Evolutionary conservation across 768 basidiomycete species (phyloP), one percentile per base, ranked within the genome.

Genomic region (Suillus sp.): DNA sequence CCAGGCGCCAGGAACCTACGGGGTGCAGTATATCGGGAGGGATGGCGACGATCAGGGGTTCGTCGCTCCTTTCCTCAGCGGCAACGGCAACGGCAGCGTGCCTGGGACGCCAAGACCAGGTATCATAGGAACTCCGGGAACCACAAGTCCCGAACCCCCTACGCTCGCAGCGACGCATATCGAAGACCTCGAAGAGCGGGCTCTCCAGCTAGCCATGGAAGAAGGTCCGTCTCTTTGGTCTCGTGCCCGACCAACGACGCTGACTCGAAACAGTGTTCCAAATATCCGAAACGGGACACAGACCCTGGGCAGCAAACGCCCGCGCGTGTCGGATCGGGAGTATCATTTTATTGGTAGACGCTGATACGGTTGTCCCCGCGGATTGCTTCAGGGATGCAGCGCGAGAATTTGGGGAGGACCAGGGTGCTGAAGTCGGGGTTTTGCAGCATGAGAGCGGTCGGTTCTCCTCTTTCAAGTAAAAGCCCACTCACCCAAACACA

Each of bases 361-460:
- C 93, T 9, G 93, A 95, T 75, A 96, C 93, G 20, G 78, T 93
- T 62, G 93, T 96, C 13, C 93, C 93, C 5, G 91, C 89, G 80
- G 95, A 96, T 72, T 96, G 93, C 72, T 88, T 96, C 74, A 84
- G 92, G 62, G 93, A 95, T 77, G 94, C 94, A 0, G 93, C 92
- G 6, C 86, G 91, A 43, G 94, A 96, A 72, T 82, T 96, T 64
- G 79, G 85, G 20, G 89, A 90, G 74, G 92, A 91, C 0, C 89
- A 93, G 50, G 45, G 73, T 6, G 73, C 72, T 7, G 73, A 74
- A 54, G 86, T 95, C 37, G 92, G 87, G 1, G 93, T 96, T 77
- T 90, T 96, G 60, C 94, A 96, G 71, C 94, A 96, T 72, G 91
- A 91, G 69, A 93, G 91, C 6, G 91, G 88, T 87, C 66, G 59